Conservation (phyloP, 1,284 basidiomycete genomes). For the Entoloma clypeatum region DNA sequence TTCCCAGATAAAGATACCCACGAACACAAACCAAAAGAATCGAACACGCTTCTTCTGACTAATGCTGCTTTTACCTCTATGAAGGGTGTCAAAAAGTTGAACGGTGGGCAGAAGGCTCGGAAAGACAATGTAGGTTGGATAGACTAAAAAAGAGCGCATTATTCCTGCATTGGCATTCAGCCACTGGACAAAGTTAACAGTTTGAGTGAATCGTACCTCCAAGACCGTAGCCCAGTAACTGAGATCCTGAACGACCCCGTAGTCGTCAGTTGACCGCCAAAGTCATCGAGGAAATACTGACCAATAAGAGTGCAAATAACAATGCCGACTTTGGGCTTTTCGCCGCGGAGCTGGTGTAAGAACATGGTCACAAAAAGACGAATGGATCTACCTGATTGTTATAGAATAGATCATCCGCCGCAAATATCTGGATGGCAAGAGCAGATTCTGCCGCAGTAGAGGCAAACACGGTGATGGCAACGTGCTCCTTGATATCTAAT, state of each 20-base stretch:
- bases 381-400: slow-evolving; percentile 27
- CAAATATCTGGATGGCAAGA: slow-evolving; percentile 47
- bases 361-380: background rate
- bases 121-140: slow-evolving; percentile 41
- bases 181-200: background rate
- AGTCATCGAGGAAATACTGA: slow-evolving; percentile 11
- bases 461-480: slow-evolving; percentile 56
- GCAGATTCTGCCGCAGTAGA: slow-evolving; percentile 49
- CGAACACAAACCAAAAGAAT: slow-evolving; percentile 55
- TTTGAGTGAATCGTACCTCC: slow-evolving; percentile 33
- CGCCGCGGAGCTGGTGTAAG: background rate
- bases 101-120: slow-evolving; percentile 43
- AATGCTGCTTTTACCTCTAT: slow-evolving; percentile 46
- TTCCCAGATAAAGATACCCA: slow-evolving; percentile 49
- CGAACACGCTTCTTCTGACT: slow-evolving; percentile 50
- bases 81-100: slow-evolving; percentile 52
- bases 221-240: slow-evolving; percentile 53
- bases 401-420: slow-evolving; percentile 50
- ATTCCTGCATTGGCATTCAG: slow-evolving; percentile 16
- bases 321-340: slow-evolving; percentile 41
- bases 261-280: slow-evolving; percentile 1
- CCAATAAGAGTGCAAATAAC: slow-evolving; percentile 41
- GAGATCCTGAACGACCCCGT: slow-evolving; percentile 34
- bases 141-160: slow-evolving; percentile 38
- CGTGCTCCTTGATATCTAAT: slow-evolving; percentile 56